phyloP scores from a whole-genome alignment of 345 rosid species.

The Capsella bursapastoris region DNA sequence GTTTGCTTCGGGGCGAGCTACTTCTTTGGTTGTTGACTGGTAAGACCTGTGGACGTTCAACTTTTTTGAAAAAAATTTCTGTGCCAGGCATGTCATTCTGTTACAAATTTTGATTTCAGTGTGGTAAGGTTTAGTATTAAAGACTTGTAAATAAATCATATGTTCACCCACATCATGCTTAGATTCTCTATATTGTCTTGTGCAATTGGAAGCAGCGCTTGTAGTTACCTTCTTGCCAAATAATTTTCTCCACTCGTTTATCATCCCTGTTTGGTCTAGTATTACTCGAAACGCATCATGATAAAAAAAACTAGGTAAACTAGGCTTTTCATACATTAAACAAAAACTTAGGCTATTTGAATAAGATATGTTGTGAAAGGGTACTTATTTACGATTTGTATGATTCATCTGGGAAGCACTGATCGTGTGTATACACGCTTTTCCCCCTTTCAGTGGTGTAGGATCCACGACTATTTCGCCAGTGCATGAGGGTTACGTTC shows the following conservation, averaged over 20 bases:
- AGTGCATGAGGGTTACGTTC: conserved; percentile 94
- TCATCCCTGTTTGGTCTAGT: not conserved
- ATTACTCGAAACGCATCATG: not conserved
- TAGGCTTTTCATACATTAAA: not conserved
- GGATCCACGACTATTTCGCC: conserved; percentile 94
- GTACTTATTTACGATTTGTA: not conserved
- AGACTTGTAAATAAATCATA: not conserved
- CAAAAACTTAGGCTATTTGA: not conserved
- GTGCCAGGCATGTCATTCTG: not conserved
- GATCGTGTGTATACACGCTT: not conserved
- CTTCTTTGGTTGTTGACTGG: conserved; percentile 93
- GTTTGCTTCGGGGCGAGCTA: conserved; percentile 92
- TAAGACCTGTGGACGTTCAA: conserved; percentile 38
- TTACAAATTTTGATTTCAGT: not conserved
- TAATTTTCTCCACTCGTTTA: not conserved
- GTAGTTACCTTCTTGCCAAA: too few relatives aligned
- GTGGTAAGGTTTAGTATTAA: not conserved
- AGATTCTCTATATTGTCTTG: not conserved
- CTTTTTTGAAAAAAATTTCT: not conserved
- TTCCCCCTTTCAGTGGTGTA: conserved; percentile 70
- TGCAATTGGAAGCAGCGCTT: not conserved
- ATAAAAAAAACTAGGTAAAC: not conserved
- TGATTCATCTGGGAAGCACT: not conserved
- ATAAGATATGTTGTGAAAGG: not conserved
- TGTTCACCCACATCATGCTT: not conserved